These are phyloP conservation scores for Amyloporia xantha DNA, from an alignment of 768 basidiomycete genomes.

Conservation along the genomic window DNA sequence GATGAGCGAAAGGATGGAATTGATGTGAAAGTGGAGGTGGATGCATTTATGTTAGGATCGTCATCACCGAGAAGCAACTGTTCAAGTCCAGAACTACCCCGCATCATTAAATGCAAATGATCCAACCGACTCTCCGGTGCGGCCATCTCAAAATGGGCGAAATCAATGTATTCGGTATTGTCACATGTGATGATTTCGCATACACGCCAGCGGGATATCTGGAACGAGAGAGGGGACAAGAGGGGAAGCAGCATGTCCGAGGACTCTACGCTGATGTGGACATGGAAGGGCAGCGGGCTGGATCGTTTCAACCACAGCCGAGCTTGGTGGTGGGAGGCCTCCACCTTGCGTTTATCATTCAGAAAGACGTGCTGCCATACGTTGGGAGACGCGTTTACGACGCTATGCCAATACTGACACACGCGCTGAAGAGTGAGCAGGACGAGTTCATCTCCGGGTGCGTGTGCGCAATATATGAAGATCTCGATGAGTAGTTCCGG, in stretches of 20 bases:
- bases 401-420: conserved; percentile 51
- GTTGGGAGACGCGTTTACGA: conserved; percentile 47
- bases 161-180: not conserved
- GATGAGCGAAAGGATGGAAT: conserved; percentile 5
- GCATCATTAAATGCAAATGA: not conserved
- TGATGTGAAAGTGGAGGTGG: not conserved
- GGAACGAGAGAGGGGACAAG: conserved; percentile 53
- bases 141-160: not conserved
- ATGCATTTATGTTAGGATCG: not conserved
- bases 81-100: conserved; percentile 5
- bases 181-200: conserved; percentile 34
- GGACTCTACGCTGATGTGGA: conserved; percentile 48
- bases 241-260: conserved; percentile 52
- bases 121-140: not conserved
- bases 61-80: not conserved
- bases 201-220: conserved; percentile 51
- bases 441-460: conserved; percentile 34
- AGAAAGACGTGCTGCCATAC: conserved; percentile 57
- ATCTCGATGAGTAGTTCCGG: conserved; percentile 32
- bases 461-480: conserved; percentile 33
- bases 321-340: conserved; percentile 41
- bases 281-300: conserved; percentile 45
- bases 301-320: conserved; percentile 50
- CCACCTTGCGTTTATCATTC: conserved; percentile 33
- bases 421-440: conserved; percentile 47